Percentiles rank a stretch among this genome's conserved stretches.
These are phyloP conservation scores for Comarum palustre DNA, from an alignment of 306 rosid genomes.

Conservation along the genomic window DNA sequence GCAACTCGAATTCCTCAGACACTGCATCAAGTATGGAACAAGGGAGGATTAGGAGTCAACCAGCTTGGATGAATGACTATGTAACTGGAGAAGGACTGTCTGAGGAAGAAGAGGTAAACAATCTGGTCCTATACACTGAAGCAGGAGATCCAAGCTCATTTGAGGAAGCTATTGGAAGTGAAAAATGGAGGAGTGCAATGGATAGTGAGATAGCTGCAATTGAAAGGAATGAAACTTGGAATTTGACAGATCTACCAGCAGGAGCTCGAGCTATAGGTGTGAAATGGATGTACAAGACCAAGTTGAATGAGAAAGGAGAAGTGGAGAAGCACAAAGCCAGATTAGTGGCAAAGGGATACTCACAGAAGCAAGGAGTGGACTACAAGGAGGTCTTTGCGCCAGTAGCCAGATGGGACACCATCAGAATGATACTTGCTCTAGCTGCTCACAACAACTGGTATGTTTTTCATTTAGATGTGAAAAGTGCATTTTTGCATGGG, in stretches of 20 bases:
- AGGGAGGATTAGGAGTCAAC: slow-evolving; percentile 2
- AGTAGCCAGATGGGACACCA: too few species aligned
- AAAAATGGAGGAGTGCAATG: neutral
- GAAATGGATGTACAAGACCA: slow-evolving; percentile 15
- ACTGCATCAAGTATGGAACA: too few species aligned
- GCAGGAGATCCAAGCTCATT: neutral
- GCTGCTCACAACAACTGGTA: too few species aligned
- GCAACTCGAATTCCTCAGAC: too few species aligned
- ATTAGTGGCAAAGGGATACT: too few species aligned
- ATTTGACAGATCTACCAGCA: neutral
- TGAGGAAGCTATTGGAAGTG: neutral
- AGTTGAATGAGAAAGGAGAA: too few species aligned
- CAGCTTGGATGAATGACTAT: neutral
- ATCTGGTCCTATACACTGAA: neutral
- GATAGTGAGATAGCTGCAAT: neutral
- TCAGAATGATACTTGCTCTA: too few species aligned
- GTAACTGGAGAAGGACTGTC: neutral
- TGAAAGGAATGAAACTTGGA: slow-evolving; percentile 11
- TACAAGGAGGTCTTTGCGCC: too few species aligned
- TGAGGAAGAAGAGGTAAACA: neutral
- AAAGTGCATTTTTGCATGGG: too few species aligned
- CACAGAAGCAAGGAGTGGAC: too few species aligned
- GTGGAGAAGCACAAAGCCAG: too few species aligned
- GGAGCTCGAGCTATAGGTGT: neutral
- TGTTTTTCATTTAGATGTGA: too few species aligned